Conservation (phyloP, 1,284 basidiomycete species). For the Agroathelia rolfsii region DNA sequence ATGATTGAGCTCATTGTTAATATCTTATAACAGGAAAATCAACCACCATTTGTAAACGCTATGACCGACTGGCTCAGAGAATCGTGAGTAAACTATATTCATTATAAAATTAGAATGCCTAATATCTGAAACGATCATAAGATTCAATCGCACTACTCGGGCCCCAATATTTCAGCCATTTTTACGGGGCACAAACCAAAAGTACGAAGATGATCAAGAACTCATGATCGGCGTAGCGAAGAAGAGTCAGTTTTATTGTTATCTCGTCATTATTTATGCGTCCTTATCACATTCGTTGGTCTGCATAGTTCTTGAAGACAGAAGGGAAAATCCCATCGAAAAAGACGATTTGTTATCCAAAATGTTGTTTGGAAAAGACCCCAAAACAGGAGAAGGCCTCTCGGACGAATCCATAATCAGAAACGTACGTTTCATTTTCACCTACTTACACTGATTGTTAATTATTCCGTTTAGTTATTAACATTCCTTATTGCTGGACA, state of each 20-base stretch:
- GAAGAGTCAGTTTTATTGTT: conserved; percentile 21
- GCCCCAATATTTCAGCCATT: conserved; percentile 20
- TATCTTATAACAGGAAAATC: conserved; percentile 17
- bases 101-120: too few species aligned
- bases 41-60: conserved; percentile 27
- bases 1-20: too few species aligned
- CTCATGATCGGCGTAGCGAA: conserved; percentile 25
- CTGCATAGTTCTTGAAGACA: conserved; percentile 26
- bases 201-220: conserved; percentile 25
- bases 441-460: background rate
- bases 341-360: conserved; percentile 29
- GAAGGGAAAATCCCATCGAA: conserved; percentile 22
- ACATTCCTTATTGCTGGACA: conserved; percentile 38
- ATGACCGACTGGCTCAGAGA: conserved; percentile 27
- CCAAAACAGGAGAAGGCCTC: conserved; percentile 28
- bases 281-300: conserved; percentile 1
- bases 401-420: conserved; percentile 29
- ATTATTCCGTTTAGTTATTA: conserved; percentile 18
- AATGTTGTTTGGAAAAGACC: conserved; percentile 32
- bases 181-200: conserved; percentile 19
- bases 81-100: too few species aligned
- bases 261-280: conserved; percentile 1
- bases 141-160: conserved; percentile 21
- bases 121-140: too few species aligned
- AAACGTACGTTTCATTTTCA: conserved; percentile 19